phyloP scores from a whole-genome alignment of 495 filamentous ascomycete genomes.

The Penicillium manginii region DNA sequence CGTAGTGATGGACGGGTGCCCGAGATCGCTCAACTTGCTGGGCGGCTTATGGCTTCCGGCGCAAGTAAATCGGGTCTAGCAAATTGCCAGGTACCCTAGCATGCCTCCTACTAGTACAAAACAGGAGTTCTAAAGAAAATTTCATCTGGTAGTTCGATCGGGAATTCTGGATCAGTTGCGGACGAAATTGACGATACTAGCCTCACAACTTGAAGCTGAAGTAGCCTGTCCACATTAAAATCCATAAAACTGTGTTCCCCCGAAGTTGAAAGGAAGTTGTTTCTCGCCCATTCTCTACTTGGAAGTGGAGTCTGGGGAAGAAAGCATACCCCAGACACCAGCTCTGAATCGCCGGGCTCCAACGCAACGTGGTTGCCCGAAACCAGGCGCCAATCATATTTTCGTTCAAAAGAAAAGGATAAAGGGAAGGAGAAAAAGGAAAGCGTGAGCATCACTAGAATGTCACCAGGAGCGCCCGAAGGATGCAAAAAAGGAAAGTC shows the following conservation, averaged over 20 bases:
- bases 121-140: background rate
- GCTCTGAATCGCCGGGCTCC: background rate
- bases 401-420: background rate
- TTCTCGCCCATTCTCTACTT: background rate
- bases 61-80: background rate
- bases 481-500: background rate
- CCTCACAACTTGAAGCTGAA: background rate
- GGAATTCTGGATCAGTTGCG: background rate
- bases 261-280: background rate
- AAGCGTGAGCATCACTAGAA: background rate
- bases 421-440: background rate
- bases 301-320: constrained; percentile 1
- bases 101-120: too few relatives aligned
- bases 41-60: background rate
- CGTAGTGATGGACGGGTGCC: background rate
- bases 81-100: background rate
- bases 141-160: background rate
- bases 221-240: background rate
- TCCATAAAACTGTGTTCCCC: background rate
- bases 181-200: background rate
- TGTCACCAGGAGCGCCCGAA: background rate
- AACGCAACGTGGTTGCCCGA: background rate
- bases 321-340: constrained; percentile 4
- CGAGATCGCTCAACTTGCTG: background rate
- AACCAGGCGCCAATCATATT: background rate